phyloP scores from a whole-genome alignment of 208 protist genomes.

The Wallacemonas sp. region DNA sequence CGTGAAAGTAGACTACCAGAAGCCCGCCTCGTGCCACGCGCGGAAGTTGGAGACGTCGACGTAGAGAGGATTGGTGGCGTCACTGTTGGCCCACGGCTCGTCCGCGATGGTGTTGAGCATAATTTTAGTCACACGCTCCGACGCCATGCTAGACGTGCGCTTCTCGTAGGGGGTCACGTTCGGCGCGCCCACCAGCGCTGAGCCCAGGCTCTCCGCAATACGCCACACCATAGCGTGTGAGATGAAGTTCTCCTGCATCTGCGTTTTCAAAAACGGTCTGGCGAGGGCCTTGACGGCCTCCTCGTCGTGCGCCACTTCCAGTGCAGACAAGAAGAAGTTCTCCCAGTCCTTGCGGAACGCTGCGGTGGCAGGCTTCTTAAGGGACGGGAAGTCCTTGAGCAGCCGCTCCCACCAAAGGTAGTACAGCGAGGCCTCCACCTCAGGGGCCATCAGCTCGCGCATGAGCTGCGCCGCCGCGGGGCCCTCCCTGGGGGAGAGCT shows the following conservation, averaged over 20 bases:
- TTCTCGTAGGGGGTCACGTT: slow-evolving; percentile 45
- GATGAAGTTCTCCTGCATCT: slow-evolving; percentile 84
- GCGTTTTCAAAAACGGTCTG: slow-evolving; percentile 65
- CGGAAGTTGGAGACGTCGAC: slow-evolving; percentile 85
- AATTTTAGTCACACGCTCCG: slow-evolving; percentile 88
- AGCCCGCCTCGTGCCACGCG: slow-evolving; percentile 85
- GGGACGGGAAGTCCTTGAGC: slow-evolving; percentile 77
- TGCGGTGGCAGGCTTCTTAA: slow-evolving; percentile 63
- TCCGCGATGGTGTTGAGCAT: slow-evolving; percentile 86
- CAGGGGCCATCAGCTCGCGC: slow-evolving; percentile 43
- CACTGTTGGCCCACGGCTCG: slow-evolving; percentile 79
- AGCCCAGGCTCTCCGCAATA: slow-evolving; percentile 75
- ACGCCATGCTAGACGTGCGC: slow-evolving; percentile 44
- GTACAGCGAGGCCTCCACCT: slow-evolving; percentile 35
- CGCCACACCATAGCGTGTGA: slow-evolving; percentile 86
- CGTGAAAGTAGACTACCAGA: too few relatives aligned
- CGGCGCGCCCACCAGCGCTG: slow-evolving; percentile 49
- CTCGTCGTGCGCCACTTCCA: slow-evolving; percentile 73
- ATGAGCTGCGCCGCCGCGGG: slow-evolving; percentile 46
- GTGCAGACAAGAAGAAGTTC: slow-evolving; percentile 68
- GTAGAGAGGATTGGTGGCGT: slow-evolving; percentile 68
- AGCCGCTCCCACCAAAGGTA: slow-evolving; percentile 74
- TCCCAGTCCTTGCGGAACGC: slow-evolving; percentile 65
- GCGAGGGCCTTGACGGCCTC: slow-evolving; percentile 56
- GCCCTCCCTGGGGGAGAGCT: slow-evolving; percentile 39